phyloP scores from a whole-genome alignment of 129 eudicot species.

The Flaveria brownii region DNA sequence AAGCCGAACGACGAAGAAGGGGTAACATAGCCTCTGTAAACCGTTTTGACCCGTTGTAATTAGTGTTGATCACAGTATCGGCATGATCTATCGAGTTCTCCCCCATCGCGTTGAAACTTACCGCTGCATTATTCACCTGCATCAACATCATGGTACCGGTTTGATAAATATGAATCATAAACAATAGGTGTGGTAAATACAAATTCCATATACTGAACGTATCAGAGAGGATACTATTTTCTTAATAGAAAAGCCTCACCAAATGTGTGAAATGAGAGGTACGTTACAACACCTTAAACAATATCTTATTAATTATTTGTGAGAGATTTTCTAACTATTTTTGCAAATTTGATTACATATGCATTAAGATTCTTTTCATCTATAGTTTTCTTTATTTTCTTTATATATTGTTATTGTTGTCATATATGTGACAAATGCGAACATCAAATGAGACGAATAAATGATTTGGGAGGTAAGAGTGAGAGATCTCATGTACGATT shows the following conservation, averaged over 20 bases:
- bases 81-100: constrained; percentile 70
- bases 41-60: constrained; percentile 66
- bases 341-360: background rate
- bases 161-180: background rate
- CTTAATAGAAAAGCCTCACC: too few relatives aligned
- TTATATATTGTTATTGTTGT: background rate
- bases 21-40: constrained; percentile 76
- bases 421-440: background rate
- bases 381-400: background rate
- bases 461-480: constrained; percentile 9
- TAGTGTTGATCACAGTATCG: constrained; percentile 60
- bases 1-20: constrained; percentile 40
- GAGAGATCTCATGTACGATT: background rate
- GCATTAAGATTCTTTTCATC: background rate
- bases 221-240: too few relatives aligned
- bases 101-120: constrained; percentile 57
- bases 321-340: background rate
- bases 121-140: constrained; percentile 89
- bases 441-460: background rate
- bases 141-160: background rate
- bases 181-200: background rate
- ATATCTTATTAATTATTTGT: background rate
- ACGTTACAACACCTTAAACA: too few relatives aligned
- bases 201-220: too few relatives aligned
- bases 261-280: too few relatives aligned